These are phyloP conservation scores for Diplogelasinospora grovesii DNA, from an alignment of 495 filamentous ascomycete genomes.

Conservation along the genomic window DNA sequence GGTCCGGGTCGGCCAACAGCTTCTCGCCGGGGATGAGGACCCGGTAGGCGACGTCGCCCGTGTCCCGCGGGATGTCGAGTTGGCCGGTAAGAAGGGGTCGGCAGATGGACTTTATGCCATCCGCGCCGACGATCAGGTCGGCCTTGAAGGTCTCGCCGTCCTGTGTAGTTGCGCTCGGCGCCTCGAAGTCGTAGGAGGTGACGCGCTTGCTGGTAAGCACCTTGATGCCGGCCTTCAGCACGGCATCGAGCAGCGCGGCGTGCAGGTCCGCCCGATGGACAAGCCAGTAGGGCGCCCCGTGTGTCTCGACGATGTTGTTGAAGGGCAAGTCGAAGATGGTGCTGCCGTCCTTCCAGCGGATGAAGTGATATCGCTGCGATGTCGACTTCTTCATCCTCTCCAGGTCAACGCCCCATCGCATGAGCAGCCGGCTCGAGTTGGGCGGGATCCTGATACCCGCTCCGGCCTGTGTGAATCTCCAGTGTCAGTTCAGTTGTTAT, in stretches of 20 bases:
- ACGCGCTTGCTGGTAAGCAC: conserved; percentile 38
- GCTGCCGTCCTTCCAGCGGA: conserved; percentile 22
- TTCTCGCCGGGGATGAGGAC: conserved; percentile 3
- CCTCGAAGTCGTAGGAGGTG: conserved; percentile 21
- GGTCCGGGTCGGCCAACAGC: conserved; percentile 1
- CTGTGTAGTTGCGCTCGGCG: conserved; percentile 13
- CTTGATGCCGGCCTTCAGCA: conserved; percentile 40
- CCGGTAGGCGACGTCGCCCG: conserved; percentile 8
- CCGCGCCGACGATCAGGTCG: conserved; percentile 50
- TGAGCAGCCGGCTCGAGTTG: conserved; percentile 43
- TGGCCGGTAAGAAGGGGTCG: conserved; percentile 38
- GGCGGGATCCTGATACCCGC: conserved; percentile 53
- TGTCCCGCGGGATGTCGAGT: conserved; percentile 25
- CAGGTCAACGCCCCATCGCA: conserved; percentile 30
- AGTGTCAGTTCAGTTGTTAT: neutral
- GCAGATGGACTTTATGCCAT: conserved; percentile 46
- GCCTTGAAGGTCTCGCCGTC: conserved; percentile 25
- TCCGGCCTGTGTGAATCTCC: conserved; percentile 21
- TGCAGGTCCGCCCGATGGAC: conserved; percentile 54
- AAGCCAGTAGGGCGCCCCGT: conserved; percentile 40
- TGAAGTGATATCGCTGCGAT: conserved; percentile 27
- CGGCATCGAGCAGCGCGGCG: conserved; percentile 40
- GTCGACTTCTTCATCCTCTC: conserved; percentile 16
- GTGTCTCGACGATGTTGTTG: conserved; percentile 11
- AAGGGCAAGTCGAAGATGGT: conserved; percentile 28